Conservation (phyloP, 768 basidiomycete species). For the Neoboletus subvelutipes region DNA sequence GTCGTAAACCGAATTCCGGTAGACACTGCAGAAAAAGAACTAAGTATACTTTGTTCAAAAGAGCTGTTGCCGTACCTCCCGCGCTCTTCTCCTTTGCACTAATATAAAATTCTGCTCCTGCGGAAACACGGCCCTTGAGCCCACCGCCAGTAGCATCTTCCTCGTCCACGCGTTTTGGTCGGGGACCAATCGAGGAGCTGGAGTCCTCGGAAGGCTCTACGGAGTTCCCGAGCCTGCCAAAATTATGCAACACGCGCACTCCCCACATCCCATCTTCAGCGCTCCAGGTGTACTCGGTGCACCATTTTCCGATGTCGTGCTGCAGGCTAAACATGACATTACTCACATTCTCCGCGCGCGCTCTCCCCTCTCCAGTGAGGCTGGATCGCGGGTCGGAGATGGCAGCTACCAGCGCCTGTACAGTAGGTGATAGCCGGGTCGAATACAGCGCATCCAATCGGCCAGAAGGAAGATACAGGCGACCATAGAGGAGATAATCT, state of each 20-base stretch:
- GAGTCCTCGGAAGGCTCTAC: conserved; percentile 38
- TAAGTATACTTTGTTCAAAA: conserved; percentile 4
- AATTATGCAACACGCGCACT: conserved; percentile 84
- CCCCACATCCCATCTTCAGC: conserved; percentile 96
- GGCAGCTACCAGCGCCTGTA: conserved; percentile 81
- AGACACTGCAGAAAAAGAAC: conserved; percentile 56
- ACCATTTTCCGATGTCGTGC: conserved; percentile 91
- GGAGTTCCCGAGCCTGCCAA: conserved; percentile 62
- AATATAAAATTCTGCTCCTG: conserved; percentile 92
- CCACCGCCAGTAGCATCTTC: conserved; percentile 93
- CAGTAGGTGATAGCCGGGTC: conserved; percentile 70
- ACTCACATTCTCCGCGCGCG: conserved; percentile 49
- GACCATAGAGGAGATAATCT: conserved; percentile 95
- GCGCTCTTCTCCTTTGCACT: conserved; percentile 92
- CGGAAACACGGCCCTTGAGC: conserved; percentile 83
- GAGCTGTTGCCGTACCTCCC: conserved; percentile 55
- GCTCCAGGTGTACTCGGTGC: conserved; percentile 92
- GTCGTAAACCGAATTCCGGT: conserved; percentile 95
- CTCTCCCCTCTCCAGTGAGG: conserved; percentile 39
- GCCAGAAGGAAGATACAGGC: conserved; percentile 85
- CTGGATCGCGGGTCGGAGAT: conserved; percentile 76
- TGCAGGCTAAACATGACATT: conserved; percentile 84
- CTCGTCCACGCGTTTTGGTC: conserved; percentile 84
- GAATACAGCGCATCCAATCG: conserved; percentile 89
- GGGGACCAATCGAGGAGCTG: conserved; percentile 25